phyloP scores from a whole-genome alignment of 331 rosid species.

The Malus hybrid region DNA sequence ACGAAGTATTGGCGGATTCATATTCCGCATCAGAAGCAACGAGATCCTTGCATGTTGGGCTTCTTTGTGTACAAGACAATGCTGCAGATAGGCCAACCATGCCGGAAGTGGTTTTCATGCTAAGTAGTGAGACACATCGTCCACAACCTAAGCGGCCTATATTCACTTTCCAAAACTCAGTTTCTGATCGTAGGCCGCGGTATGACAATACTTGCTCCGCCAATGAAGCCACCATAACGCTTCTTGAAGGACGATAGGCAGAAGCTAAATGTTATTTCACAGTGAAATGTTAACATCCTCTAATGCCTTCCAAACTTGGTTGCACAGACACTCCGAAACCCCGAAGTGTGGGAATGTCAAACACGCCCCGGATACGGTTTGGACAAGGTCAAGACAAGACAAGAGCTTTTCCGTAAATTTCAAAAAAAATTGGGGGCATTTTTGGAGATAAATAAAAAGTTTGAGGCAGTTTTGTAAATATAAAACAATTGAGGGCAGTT shows the following conservation, averaged over 20 bases:
- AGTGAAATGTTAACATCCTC: too few species aligned
- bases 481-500: too few species aligned
- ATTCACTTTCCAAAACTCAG: not conserved
- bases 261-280: too few species aligned
- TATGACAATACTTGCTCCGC: not conserved
- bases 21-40: not conserved
- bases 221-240: conserved; percentile 12
- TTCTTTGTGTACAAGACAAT: conserved; percentile 23
- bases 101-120: conserved; percentile 8
- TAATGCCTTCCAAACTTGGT: too few species aligned
- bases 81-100: conserved; percentile 18
- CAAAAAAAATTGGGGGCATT: too few species aligned
- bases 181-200: not conserved
- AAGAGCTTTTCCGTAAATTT: too few species aligned
- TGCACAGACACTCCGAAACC: too few species aligned
- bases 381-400: too few species aligned
- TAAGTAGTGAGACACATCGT: conserved; percentile 8
- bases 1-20: not conserved
- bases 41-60: conserved; percentile 16
- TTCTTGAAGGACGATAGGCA: conserved; percentile 3
- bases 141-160: conserved; percentile 9
- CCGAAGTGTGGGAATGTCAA: too few species aligned
- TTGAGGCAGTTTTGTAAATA: too few species aligned
- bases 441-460: too few species aligned
- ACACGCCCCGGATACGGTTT: too few species aligned